Percentiles rank a stretch among this genome's conserved stretches.
Conservation (phyloP, 2,329 filamentous ascomycete species). For the Cercospora janseana region DNA sequence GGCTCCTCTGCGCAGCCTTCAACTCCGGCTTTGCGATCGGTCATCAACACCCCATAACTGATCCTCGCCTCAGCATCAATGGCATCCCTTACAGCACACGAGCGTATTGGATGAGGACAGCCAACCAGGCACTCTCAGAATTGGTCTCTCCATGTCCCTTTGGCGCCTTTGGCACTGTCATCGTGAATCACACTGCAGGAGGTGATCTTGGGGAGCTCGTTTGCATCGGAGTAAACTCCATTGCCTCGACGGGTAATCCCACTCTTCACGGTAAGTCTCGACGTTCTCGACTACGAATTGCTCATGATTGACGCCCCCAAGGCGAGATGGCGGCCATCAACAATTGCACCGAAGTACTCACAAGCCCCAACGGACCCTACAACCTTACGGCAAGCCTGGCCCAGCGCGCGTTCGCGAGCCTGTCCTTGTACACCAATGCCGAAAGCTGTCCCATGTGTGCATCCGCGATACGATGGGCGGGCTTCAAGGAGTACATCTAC, state of each 20-base stretch:
- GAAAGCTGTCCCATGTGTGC: slow-evolving; percentile 61
- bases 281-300: neutral
- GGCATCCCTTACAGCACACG: slow-evolving; percentile 20
- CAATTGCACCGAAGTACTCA: slow-evolving; percentile 53
- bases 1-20: neutral
- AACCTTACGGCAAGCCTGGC: slow-evolving; percentile 44
- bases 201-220: slow-evolving; percentile 47
- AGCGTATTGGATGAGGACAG: slow-evolving; percentile 54
- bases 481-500: slow-evolving; percentile 57
- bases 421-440: slow-evolving; percentile 58
- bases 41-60: slow-evolving; percentile 17
- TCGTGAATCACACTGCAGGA: slow-evolving; percentile 55
- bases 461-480: slow-evolving; percentile 56
- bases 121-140: slow-evolving; percentile 48
- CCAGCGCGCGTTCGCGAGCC: slow-evolving; percentile 45
- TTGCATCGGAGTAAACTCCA: slow-evolving; percentile 53
- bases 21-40: neutral
- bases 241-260: slow-evolving; percentile 49
- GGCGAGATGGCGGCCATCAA: slow-evolving; percentile 57
- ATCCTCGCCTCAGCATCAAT: slow-evolving; percentile 16
- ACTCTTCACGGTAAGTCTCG: slow-evolving; percentile 51
- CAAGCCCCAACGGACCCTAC: slow-evolving; percentile 48
- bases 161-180: slow-evolving; percentile 53
- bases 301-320: slow-evolving; percentile 20
- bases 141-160: slow-evolving; percentile 52